Percentiles rank a stretch among this genome's conserved stretches.
These are phyloP conservation scores for Penicillium chermesinum DNA, from an alignment of 495 filamentous ascomycete species.

Conservation along the genomic window DNA sequence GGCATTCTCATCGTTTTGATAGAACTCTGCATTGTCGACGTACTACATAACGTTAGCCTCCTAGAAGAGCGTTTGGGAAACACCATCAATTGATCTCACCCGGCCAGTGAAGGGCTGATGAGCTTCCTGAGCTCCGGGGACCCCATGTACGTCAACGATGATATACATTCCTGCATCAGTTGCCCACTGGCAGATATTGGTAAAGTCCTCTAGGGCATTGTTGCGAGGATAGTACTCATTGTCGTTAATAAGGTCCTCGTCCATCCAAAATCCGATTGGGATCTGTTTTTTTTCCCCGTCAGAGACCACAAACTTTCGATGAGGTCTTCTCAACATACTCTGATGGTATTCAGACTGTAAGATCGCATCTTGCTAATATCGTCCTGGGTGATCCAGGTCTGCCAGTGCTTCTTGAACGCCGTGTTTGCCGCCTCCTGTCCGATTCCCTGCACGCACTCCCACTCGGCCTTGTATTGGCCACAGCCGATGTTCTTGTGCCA, in stretches of 20 bases:
- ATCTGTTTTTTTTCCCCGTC: not conserved
- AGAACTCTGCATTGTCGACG: constrained; percentile 40
- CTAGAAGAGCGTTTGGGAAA: too few relatives aligned
- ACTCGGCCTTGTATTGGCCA: constrained; percentile 46
- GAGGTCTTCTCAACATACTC: constrained; percentile 28
- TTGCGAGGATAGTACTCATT: constrained; percentile 55
- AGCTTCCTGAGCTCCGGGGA: constrained; percentile 51
- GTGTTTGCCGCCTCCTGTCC: constrained; percentile 51
- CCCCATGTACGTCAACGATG: constrained; percentile 62
- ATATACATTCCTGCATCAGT: constrained; percentile 53
- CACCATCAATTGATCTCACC: constrained; percentile 24
- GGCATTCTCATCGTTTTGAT: constrained; percentile 46
- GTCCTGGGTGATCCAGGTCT: constrained; percentile 49
- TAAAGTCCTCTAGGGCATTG: constrained; percentile 44
- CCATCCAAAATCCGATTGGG: constrained; percentile 60
- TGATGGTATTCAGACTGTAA: constrained; percentile 56
- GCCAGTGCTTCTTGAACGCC: constrained; percentile 55
- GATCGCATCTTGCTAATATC: constrained; percentile 51
- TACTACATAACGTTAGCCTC: not conserved
- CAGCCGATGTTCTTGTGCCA: constrained; percentile 53
- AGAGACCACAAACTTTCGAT: not conserved
- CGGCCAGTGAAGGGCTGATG: constrained; percentile 53
- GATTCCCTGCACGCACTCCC: constrained; percentile 50
- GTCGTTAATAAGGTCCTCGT: constrained; percentile 51
- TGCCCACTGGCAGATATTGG: constrained; percentile 52